phyloP scores from a whole-genome alignment of 352 stramenopile species.

The Blastocystis sp. region DNA sequence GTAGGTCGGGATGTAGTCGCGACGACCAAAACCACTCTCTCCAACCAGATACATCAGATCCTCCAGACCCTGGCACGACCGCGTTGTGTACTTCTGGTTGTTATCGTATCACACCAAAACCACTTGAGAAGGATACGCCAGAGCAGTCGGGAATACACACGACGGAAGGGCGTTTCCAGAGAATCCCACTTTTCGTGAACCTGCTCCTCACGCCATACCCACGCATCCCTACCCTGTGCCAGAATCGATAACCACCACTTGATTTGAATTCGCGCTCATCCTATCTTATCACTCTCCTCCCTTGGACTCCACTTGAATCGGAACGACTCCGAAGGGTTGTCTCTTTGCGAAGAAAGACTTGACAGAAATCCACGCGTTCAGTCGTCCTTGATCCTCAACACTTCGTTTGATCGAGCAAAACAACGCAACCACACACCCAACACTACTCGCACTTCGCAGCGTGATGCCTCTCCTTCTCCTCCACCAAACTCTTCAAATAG shows the following conservation, averaged over 20 bases:
- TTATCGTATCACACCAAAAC: neutral
- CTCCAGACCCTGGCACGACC: slow-evolving; percentile 84
- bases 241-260: slow-evolving; percentile 85
- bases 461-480: slow-evolving; percentile 18
- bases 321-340: neutral
- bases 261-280: slow-evolving; percentile 25
- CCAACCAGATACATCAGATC: slow-evolving; percentile 92
- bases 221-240: slow-evolving; percentile 81
- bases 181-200: slow-evolving; percentile 94
- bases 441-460: neutral
- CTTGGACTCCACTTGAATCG: neutral
- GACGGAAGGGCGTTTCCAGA: slow-evolving; percentile 86
- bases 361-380: no score
- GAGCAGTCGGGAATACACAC: slow-evolving; percentile 90
- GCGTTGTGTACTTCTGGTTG: slow-evolving; percentile 72
- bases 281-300: neutral
- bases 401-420: no score
- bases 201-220: slow-evolving; percentile 71
- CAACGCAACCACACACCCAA: no score
- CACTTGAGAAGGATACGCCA: slow-evolving; percentile 75
- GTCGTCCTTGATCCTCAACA: no score
- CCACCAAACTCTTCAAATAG: slow-evolving; percentile 22
- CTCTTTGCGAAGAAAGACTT: no score
- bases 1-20: slow-evolving; percentile 86
- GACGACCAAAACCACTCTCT: slow-evolving; percentile 84